Evolutionary conservation across 2,329 filamentous ascomycete species (phyloP).

Genomic region (Hortaea werneckii): DNA sequence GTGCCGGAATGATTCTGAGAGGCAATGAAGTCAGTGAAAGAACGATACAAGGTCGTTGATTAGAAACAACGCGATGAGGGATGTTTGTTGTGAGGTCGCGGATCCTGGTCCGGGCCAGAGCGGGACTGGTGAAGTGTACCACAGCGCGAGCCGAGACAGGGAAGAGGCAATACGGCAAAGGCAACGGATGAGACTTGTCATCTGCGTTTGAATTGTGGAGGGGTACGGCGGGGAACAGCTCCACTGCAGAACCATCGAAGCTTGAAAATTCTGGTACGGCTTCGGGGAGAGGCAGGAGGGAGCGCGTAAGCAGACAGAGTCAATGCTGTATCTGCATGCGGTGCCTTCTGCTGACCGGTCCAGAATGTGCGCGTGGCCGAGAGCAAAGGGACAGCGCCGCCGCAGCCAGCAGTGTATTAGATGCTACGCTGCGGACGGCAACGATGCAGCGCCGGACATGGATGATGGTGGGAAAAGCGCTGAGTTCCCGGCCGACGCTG

Average conservation of each 20-base stretch:
- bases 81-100: constrained; percentile 3
- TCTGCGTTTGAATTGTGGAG: constrained; percentile 1
- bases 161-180: constrained; percentile 9
- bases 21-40: constrained; percentile 9
- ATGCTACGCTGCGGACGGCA: constrained; percentile 1
- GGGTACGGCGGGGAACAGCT: constrained; percentile 8
- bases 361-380: background rate
- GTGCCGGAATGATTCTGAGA: constrained; percentile 21
- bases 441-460: constrained; percentile 4
- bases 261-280: constrained; percentile 4
- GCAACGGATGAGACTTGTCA: constrained; percentile 5
- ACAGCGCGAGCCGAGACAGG: constrained; percentile 7
- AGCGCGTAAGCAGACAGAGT: constrained; percentile 1
- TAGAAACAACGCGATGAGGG: constrained; percentile 3
- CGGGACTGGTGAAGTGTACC: constrained; percentile 8
- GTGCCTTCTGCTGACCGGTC: background rate
- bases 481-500: background rate
- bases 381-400: too few species aligned
- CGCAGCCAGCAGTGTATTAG: background rate
- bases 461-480: constrained; percentile 4
- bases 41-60: background rate
- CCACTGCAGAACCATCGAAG: constrained; percentile 5
- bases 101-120: constrained; percentile 5
- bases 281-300: background rate
- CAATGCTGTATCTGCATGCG: background rate